Conservation (phyloP, 768 basidiomycete species). For the Pleurotus sapidus region DNA sequence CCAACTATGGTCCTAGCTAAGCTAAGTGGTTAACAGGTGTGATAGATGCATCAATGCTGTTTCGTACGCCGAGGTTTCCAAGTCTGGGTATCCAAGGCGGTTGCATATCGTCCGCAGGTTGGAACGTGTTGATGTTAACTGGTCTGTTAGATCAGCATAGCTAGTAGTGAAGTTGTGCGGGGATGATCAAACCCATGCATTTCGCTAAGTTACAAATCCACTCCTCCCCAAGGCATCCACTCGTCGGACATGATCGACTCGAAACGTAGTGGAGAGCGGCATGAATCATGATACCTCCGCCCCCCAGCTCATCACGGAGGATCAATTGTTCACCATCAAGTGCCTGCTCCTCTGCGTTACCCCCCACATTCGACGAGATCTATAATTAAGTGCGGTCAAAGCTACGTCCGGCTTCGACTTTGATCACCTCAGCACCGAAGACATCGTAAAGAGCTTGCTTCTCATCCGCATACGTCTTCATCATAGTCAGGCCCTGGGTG, state of each 20-base stretch:
- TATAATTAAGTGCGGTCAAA: not conserved
- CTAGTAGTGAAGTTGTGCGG: not conserved
- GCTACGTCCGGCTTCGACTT: conserved; percentile 1
- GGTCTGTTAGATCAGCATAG: no score
- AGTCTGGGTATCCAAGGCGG: no score
- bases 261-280: not conserved
- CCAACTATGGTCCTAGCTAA: no score
- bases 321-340: not conserved
- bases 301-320: not conserved
- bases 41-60: no score
- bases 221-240: not conserved
- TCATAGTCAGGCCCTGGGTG: not conserved
- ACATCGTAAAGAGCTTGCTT: not conserved
- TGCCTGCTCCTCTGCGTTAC: not conserved
- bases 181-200: not conserved
- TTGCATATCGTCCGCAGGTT: no score
- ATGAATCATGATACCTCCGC: not conserved
- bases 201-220: not conserved
- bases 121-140: no score
- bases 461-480: not conserved
- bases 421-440: not conserved
- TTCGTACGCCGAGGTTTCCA: no score
- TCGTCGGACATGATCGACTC: not conserved
- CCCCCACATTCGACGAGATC: not conserved
- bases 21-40: no score